Evolutionary conservation across 2,329 filamentous ascomycete genomes (phyloP), one percentile per base, ranked within the genome.

Genomic region (Pyrenophora teres): DNA sequence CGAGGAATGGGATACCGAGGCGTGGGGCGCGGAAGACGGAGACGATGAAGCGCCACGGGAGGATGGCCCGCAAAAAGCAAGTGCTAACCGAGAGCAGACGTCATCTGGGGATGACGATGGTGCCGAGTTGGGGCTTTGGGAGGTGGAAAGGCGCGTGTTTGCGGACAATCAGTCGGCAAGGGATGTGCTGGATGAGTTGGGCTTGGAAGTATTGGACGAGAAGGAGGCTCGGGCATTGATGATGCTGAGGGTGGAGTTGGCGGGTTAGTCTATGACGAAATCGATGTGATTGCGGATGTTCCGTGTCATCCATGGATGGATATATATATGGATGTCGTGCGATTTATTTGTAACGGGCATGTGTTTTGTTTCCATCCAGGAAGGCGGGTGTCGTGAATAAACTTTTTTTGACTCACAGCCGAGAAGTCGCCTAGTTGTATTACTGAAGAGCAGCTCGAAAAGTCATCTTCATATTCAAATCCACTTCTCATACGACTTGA

Each of bases 171-270:
- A 77, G 55, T 71, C 71, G 39, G 78, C 78, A 4, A 68, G 78
- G 47, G 71, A 78, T 65, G 79, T 85, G 32, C 70, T 92, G 16
- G 83, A 86, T 52, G 81, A 83, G 62, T 69, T 92, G 54, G 82
- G 80, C 0, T 72, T 91, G 16, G 80, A 83, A 41, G 75, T 78
- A 18, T 63, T 92, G 60, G 85, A 80, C 5, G 86, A 87, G 45
- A 79, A 78, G 16, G 86, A 87, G 58, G 88, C 87, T 10, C 80
- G 88, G 60, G 78, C 82, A 50, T 84, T 92, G 47, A 66, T 92
- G 66, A 81, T 86, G 71, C 79, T 82, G 57, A 80, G 88, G 60
- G 82, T 91, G 0, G 88, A 92, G 68, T 65, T 80, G 47, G 68
- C 69, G 8, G 72, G 71, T 10, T 52, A 44, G 21, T 27, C 3